These are phyloP conservation scores for Gyrodon lividus DNA, from an alignment of 768 basidiomycete species.

Conservation along the genomic window DNA sequence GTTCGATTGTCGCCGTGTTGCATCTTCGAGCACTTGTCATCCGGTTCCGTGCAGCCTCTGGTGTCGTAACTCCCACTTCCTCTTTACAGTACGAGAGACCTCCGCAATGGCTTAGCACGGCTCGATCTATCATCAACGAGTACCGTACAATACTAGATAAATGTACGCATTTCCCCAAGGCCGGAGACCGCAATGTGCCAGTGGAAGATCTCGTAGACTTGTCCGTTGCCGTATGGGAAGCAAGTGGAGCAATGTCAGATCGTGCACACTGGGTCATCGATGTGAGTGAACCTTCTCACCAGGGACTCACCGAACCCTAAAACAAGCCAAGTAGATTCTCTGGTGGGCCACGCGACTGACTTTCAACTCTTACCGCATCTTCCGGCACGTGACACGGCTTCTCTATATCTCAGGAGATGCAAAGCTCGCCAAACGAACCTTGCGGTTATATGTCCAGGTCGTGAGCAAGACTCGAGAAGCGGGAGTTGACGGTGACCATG, in stretches of 20 bases:
- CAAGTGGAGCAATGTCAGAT: constrained; percentile 59
- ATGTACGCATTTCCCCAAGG: constrained; percentile 75
- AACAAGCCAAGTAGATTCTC: constrained; percentile 53
- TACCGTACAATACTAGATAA: constrained; percentile 67
- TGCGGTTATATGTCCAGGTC: constrained; percentile 80
- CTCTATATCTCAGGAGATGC: constrained; percentile 60
- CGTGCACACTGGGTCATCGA: constrained; percentile 80
- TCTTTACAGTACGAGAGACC: constrained; percentile 29
- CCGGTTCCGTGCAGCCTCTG: constrained; percentile 35
- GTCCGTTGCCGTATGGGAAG: constrained; percentile 81
- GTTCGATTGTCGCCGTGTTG: constrained; percentile 65
- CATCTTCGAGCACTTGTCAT: constrained; percentile 73
- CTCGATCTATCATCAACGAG: constrained; percentile 65
- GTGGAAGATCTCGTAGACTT: constrained; percentile 85
- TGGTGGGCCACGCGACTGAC: constrained; percentile 96
- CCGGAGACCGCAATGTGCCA: constrained; percentile 72
- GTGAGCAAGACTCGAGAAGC: constrained; percentile 77
- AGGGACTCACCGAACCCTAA: neutral
- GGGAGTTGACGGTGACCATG: constrained; percentile 46
- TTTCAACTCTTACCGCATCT: constrained; percentile 85
- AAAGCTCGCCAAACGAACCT: constrained; percentile 66
- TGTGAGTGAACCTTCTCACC: constrained; percentile 42
- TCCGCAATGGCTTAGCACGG: constrained; percentile 61
- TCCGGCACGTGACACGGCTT: constrained; percentile 81
- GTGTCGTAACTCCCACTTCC: constrained; percentile 13